Base-by-base conservation (phyloP, 164 flowering plant species). In the Pachysandra terminalis region DNA sequence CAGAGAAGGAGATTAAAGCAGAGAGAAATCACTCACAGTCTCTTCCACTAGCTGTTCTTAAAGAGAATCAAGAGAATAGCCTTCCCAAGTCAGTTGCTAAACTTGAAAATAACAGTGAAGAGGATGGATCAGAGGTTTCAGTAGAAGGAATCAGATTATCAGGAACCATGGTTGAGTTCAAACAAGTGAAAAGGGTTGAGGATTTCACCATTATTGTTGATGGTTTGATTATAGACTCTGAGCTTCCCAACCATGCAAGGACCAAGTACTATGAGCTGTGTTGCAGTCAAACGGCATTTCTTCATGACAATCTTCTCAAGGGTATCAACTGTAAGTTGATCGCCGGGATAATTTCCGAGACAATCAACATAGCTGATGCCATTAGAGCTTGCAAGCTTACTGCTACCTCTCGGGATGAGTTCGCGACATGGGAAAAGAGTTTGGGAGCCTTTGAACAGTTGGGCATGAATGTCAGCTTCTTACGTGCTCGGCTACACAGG, bases 381-480 rank as follows among this genome's bases (percentile, higher is more conserved):
- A 73, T 87, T 3, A 79, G 75, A 74, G 70, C 72, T 55, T 71
- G 79, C 75, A 67, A 67, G 21, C 63, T 80, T 32, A 64, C 71
- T n/a, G n/a, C n/a, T n/a, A 81, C 81, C n/a, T 32, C 78, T 2
- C 64, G 51, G 5, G 76, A 72, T 16, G 79, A 80, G n/a, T 76
- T 84, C 61, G 59, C 45, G 32, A 63, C 17, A 24, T 84, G 87
- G 89, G 83, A 81, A 23, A 80, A 65, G 63, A 75, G 82, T 56
- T 62, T 87, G 66, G 60, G 73, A 53, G 83, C 85, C 27, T 87
- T 81, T 63, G 79, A 79, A 73, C 59, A 69, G n/a, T 45, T 85
- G 52, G 89, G 91, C 27, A 84, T 85, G 87, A 75, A 74, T 61
- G 88, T 87, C 10, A 80, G 75, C 9, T 87, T 87, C 68, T 69